Evolutionary conservation across 2,329 filamentous ascomycete genomes (phyloP).

Genomic region (Juglanconis sp.): DNA sequence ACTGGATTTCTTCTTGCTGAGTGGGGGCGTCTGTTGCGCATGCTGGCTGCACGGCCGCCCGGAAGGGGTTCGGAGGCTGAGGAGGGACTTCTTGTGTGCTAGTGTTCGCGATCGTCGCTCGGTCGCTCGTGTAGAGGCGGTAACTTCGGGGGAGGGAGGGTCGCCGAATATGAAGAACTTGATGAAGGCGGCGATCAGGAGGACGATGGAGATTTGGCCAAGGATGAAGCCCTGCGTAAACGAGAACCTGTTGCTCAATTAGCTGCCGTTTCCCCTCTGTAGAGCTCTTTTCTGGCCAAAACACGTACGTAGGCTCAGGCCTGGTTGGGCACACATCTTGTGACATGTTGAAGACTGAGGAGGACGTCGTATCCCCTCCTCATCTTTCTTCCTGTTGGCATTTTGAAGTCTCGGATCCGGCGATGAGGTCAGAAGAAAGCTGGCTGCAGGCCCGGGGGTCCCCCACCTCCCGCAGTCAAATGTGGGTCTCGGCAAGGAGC

Average conservation of each 20-base stretch:
- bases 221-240: constrained; percentile 93
- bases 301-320: constrained; percentile 45
- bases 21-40: constrained; percentile 32
- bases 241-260: constrained; percentile 58
- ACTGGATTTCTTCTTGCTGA: constrained; percentile 66
- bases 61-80: constrained; percentile 54
- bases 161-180: constrained; percentile 99
- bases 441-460: not conserved
- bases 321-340: constrained; percentile 39
- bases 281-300: not conserved
- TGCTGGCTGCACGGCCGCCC: constrained; percentile 30
- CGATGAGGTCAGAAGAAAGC: constrained; percentile 15
- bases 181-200: constrained; percentile 92
- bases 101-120: constrained; percentile 71
- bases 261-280: constrained; percentile 9
- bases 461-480: not conserved
- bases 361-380: not conserved
- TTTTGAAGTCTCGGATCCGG: not conserved
- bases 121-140: constrained; percentile 70
- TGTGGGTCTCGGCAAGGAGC: constrained; percentile 4
- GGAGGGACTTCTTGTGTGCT: constrained; percentile 71
- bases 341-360: constrained; percentile 30
- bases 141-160: constrained; percentile 77
- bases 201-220: constrained; percentile 86
- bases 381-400: not conserved